These are phyloP conservation scores for Rutidosis leptorrhynchoides DNA, from an alignment of 129 eudicot species.

Conservation along the genomic window DNA sequence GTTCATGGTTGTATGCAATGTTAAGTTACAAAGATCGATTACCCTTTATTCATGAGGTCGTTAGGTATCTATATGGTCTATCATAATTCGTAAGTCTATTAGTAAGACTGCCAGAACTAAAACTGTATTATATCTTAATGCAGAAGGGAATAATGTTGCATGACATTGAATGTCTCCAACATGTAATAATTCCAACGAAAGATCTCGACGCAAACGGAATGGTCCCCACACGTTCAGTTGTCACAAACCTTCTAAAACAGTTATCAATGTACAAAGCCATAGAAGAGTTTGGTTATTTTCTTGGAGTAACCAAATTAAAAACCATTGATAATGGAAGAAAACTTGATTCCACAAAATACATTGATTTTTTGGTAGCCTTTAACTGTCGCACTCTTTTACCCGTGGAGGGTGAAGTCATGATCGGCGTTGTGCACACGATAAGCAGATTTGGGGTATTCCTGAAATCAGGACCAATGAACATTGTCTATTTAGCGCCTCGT, in stretches of 20 bases:
- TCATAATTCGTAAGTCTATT: background rate
- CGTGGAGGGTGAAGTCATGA: conserved; percentile 49
- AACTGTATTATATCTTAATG: conserved; percentile 9
- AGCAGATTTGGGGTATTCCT: conserved; percentile 42
- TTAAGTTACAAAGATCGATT: background rate
- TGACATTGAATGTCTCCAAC: conserved; percentile 28
- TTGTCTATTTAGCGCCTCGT: conserved; percentile 43
- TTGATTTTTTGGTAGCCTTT: conserved; percentile 42
- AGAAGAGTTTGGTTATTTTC: conserved; percentile 49
- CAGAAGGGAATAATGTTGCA: conserved; percentile 46
- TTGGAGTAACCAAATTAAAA: conserved; percentile 63
- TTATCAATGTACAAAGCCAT: conserved; percentile 37
- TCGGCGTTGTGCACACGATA: conserved; percentile 46
- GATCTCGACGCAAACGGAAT: conserved; percentile 30
- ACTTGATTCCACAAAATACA: conserved; percentile 5
- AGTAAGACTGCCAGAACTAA: background rate
- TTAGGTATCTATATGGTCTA: background rate
- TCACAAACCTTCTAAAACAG: conserved; percentile 38
- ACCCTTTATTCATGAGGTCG: background rate
- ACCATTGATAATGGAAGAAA: conserved; percentile 39
- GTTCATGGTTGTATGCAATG: background rate
- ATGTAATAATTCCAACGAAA: conserved; percentile 32
- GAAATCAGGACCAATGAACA: conserved; percentile 64
- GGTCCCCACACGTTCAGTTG: conserved; percentile 35
- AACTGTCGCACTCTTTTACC: conserved; percentile 60